Evolutionary conservation across 176 grass and related monocot species (phyloP).

Genomic region (Metroxylon sagu): DNA sequence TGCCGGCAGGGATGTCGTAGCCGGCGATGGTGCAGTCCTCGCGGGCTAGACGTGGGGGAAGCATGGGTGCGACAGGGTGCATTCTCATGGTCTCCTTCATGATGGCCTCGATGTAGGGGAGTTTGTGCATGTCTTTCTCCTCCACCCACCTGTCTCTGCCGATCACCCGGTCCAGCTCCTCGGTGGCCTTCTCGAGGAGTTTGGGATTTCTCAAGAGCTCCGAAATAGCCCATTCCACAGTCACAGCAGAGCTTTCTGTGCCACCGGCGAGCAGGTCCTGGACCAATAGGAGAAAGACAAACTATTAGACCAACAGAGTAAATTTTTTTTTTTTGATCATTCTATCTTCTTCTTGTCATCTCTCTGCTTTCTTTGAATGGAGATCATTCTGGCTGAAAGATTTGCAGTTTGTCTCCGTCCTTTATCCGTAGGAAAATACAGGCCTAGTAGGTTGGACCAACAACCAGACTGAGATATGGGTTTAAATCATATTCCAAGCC

Average conservation of each 20-base stretch:
- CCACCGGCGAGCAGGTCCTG: constrained; percentile 48
- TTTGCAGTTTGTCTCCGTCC: too few relatives aligned
- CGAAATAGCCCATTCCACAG: constrained; percentile 41
- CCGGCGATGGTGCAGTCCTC: constrained; percentile 29
- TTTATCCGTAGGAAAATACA: too few relatives aligned
- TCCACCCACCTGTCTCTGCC: constrained; percentile 27
- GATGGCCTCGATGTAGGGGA: constrained; percentile 46
- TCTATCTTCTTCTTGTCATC: too few relatives aligned
- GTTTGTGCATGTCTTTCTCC: constrained; percentile 30
- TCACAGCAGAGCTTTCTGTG: constrained; percentile 38
- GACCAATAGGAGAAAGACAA: neutral
- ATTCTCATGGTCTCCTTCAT: constrained; percentile 59
- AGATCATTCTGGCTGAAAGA: too few relatives aligned
- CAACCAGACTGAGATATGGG: too few relatives aligned
- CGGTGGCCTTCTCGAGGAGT: constrained; percentile 33
- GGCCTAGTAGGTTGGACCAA: too few relatives aligned
- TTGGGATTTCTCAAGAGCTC: constrained; percentile 41
- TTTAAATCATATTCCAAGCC: too few relatives aligned
- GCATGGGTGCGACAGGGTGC: constrained; percentile 43
- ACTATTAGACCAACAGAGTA: too few relatives aligned
- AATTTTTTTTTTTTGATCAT: too few relatives aligned
- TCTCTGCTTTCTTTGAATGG: too few relatives aligned
- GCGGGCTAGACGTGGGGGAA: constrained; percentile 28
- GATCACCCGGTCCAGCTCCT: constrained; percentile 50
- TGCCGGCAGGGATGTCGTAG: constrained; percentile 34